Evolutionary conservation across 192 early-diverging fungal species (phyloP), one percentile per base, ranked within the genome.

Genomic region (Pilaira anomala): DNA sequence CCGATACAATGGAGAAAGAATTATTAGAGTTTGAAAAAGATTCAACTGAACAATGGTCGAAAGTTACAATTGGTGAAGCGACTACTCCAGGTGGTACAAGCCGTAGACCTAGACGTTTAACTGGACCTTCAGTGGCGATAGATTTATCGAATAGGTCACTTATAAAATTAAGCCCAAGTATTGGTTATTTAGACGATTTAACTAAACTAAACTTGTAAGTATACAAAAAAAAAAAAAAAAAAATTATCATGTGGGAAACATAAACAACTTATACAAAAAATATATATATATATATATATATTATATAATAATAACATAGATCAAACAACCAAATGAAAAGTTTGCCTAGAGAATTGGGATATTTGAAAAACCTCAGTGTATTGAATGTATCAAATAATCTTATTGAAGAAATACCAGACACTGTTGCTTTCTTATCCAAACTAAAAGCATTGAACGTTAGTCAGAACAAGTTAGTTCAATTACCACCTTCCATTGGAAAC

Each of bases 321-420:
- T 63, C 62, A 14, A 29, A 63, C 39, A 63, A 63, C 41, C 62
- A 63, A 13, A 63, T 63, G 62, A 63, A 28, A 0, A 39, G 22
- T 13, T 26, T 63, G 39, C 62, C 62, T 14, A n/a, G 46, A 8
- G 62, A 63, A 25, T 87, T 67, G 79, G 85, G 36, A 62, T 89
- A 41, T 89, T 81, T 69, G 69, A 69, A 28, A 64, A 86, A 86
- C 66, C 70, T 94, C 14, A 76, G 74, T 3, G 60, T 71, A 2
- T 77, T 93, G 9, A 80, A 84, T 46, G 55, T 92, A 7, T 72
- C 86, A 21, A 73, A 78, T 39, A 94, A 94, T 72, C 71, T 58
- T n/a, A 70, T 94, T 7, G 67, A 71, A 5, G 42, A 45, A 3
- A 72, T 94, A 0, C 92, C 92, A 3, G 83, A 86, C 29, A 85